Conservation (phyloP, 2,329 filamentous ascomycete species). For the Pseudogymnoascus sp. region DNA sequence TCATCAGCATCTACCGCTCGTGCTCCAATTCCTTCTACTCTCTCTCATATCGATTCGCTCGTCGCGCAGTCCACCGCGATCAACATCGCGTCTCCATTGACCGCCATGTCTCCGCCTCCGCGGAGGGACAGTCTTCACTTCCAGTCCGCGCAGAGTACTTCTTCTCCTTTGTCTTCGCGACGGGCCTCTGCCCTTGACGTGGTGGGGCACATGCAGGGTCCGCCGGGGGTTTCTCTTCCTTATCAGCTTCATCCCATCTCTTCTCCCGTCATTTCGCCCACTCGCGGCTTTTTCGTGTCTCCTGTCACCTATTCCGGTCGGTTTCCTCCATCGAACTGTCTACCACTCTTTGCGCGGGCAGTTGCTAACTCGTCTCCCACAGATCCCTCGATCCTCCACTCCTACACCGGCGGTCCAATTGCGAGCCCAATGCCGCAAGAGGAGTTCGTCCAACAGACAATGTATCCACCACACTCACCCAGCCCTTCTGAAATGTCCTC, state of each 20-base stretch:
- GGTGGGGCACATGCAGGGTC: slow-evolving; percentile 11
- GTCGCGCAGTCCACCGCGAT: background rate
- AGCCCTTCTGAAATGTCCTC: slow-evolving; percentile 23
- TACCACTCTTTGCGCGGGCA: slow-evolving; percentile 6
- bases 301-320: slow-evolving; percentile 44
- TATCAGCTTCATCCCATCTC: slow-evolving; percentile 18
- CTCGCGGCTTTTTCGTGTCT: slow-evolving; percentile 43
- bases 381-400: slow-evolving; percentile 28
- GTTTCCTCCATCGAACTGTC: slow-evolving; percentile 36
- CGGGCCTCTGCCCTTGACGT: slow-evolving; percentile 24
- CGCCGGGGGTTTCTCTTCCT: slow-evolving; percentile 19
- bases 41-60: background rate
- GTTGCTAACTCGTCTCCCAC: slow-evolving; percentile 19
- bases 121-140: slow-evolving; percentile 15
- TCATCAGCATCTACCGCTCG: background rate
- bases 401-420: slow-evolving; percentile 15
- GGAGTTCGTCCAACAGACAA: slow-evolving; percentile 19
- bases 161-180: slow-evolving; percentile 27
- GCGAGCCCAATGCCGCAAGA: slow-evolving; percentile 17
- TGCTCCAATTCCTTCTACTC: background rate
- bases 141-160: slow-evolving; percentile 25
- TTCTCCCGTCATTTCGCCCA: slow-evolving; percentile 44
- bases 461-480: slow-evolving; percentile 25
- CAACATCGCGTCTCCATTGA: slow-evolving; percentile 12
- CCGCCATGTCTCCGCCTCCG: slow-evolving; percentile 15